Percentiles rank a stretch among this genome's conserved stretches.
Conservation (phyloP, 257 asterid species). For the Nicotiana paniculata region DNA sequence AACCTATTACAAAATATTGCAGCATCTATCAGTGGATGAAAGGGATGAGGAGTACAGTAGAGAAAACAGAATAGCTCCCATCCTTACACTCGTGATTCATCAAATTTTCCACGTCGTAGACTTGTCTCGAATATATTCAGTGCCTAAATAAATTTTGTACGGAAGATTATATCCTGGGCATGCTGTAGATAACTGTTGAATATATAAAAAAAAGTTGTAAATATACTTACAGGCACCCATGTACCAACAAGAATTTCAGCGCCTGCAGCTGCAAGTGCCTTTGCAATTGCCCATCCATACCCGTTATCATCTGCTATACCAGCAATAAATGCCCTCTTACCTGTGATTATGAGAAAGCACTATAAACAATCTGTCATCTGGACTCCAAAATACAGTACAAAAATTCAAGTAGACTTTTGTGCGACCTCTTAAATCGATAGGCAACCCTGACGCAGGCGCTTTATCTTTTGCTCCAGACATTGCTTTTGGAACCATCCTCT, state of each 20-base stretch:
- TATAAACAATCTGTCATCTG: neutral
- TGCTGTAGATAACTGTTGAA: neutral
- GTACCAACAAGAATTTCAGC: slow-evolving; percentile 96
- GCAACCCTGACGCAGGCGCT: slow-evolving; percentile 65
- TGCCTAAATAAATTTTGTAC: slow-evolving; percentile 37
- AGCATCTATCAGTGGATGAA: neutral
- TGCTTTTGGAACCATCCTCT: slow-evolving; percentile 48
- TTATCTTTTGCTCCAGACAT: slow-evolving; percentile 46
- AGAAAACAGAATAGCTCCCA: neutral
- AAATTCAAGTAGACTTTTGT: neutral
- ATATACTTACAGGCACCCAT: slow-evolving; percentile 88
- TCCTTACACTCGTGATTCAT: slow-evolving; percentile 81
- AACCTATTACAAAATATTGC: slow-evolving; percentile 34
- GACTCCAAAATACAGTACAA: neutral
- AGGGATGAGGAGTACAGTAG: neutral
- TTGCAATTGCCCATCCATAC: slow-evolving; percentile 97
- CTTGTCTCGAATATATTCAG: slow-evolving; percentile 86
- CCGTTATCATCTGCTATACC: slow-evolving; percentile 96
- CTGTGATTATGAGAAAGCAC: slow-evolving; percentile 27
- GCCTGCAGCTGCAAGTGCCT: slow-evolving; percentile 95
- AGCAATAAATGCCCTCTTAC: slow-evolving; percentile 94
- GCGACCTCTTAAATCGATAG: slow-evolving; percentile 77
- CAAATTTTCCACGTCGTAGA: slow-evolving; percentile 87
- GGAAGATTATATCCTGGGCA: neutral
- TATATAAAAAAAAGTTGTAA: neutral